Evolutionary conservation across 371 early-diverging fungal species (phyloP).

Genomic region (Actinomortierella wolfii): DNA sequence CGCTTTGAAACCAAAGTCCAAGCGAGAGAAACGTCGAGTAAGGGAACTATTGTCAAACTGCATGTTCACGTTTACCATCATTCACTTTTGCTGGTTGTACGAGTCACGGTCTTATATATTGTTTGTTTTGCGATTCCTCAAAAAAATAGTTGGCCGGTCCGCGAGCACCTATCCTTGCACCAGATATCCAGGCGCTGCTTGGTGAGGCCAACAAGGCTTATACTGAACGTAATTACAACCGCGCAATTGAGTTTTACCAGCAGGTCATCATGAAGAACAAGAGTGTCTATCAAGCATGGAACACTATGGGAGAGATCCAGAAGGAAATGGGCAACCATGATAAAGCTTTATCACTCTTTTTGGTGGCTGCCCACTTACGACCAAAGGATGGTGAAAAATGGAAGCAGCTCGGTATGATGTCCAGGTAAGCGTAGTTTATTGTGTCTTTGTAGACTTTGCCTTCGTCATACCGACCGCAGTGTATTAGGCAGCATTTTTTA

Average conservation of each 20-base stretch:
- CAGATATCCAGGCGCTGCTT: conserved; percentile 61
- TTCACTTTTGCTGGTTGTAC: background rate
- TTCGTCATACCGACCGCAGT: background rate
- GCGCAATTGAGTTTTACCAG: conserved; percentile 73
- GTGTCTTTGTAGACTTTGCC: background rate
- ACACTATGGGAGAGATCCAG: conserved; percentile 87
- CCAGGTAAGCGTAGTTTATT: conserved; percentile 63
- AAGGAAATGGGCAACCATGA: conserved; percentile 82
- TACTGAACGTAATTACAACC: conserved; percentile 64
- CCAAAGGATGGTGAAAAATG: conserved; percentile 80
- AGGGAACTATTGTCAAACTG: no score
- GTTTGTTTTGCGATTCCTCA: conserved; percentile 16
- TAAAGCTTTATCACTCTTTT: conserved; percentile 78
- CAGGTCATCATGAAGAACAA: conserved; percentile 76
- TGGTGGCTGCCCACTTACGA: conserved; percentile 91
- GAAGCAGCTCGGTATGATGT: conserved; percentile 81
- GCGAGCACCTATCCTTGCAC: conserved; percentile 42
- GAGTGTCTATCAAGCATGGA: conserved; percentile 81
- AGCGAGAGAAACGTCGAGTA: conserved; percentile 29
- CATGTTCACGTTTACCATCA: background rate
- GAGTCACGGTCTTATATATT: background rate
- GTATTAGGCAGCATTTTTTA: background rate
- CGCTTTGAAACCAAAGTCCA: conserved; percentile 26
- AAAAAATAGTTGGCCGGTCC: conserved; percentile 30
- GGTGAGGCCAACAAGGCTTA: conserved; percentile 80